Evolutionary conservation across 2,329 filamentous ascomycete genomes (phyloP).

Genomic region (Fusarium denticulatum): DNA sequence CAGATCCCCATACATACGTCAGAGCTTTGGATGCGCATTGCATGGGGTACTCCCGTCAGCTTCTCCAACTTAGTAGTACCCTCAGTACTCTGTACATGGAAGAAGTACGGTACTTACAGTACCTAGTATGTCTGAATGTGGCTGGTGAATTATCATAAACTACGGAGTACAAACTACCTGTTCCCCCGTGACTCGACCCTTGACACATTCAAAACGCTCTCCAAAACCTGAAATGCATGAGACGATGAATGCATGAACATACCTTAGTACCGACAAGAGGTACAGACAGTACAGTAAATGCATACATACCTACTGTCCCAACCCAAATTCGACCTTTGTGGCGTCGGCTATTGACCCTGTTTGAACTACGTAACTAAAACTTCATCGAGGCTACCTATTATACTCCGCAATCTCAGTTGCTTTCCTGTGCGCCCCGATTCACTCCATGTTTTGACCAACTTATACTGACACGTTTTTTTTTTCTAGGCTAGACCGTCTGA

Average conservation of each 20-base stretch:
- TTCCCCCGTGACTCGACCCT: constrained; percentile 3
- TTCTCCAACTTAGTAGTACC: constrained; percentile 9
- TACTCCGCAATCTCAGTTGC: constrained; percentile 40
- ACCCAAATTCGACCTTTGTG: constrained; percentile 26
- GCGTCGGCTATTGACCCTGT: constrained; percentile 41
- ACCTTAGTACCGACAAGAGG: background rate
- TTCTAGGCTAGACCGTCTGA: constrained; percentile 34
- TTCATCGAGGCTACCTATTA: constrained; percentile 34
- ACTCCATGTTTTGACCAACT: background rate
- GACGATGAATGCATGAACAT: constrained; percentile 2
- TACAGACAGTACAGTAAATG: background rate
- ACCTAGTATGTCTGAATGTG: background rate
- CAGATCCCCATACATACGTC: background rate
- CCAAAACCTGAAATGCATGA: constrained; percentile 20
- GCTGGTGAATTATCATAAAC: background rate
- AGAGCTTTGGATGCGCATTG: background rate
- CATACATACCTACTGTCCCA: background rate
- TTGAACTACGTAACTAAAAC: constrained; percentile 37
- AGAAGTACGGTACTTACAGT: background rate
- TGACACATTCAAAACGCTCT: constrained; percentile 1
- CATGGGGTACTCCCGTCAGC: background rate
- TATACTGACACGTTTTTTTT: background rate
- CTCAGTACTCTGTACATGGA: background rate
- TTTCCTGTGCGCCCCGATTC: constrained; percentile 27
- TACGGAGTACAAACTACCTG: background rate